phyloP scores from a whole-genome alignment of 495 filamentous ascomycete genomes.

The Xylaria grammica region DNA sequence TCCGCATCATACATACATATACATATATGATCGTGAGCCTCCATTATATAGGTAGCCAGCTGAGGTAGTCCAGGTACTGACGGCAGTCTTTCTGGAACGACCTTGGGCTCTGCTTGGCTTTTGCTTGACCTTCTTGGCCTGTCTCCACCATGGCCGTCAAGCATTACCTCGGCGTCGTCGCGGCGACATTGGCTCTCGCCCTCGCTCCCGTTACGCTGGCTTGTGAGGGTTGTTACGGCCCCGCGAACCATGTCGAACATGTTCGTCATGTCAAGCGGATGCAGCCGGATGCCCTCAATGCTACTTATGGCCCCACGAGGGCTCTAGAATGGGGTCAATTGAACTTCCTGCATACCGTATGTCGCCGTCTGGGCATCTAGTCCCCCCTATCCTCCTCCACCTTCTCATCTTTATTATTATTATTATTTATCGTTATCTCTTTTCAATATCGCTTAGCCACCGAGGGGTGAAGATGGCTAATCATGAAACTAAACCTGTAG shows the following conservation, averaged over 20 bases:
- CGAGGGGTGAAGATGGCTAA: too few species aligned
- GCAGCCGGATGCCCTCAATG: slow-evolving; percentile 54
- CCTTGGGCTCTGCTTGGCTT: not conserved
- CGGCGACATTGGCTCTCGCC: not conserved
- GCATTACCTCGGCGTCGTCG: not conserved
- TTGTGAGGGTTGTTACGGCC: slow-evolving; percentile 42
- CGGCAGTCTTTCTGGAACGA: not conserved
- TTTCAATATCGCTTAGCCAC: too few species aligned
- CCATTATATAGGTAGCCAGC: not conserved
- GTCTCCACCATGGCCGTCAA: not conserved
- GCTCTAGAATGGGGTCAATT: slow-evolving; percentile 73
- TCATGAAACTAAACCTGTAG: slow-evolving; percentile 11
- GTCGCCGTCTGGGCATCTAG: slow-evolving; percentile 8
- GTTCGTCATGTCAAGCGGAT: slow-evolving; percentile 49
- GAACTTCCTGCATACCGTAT: slow-evolving; percentile 79
- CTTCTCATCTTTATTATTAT: too few species aligned
- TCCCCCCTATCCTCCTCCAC: not conserved
- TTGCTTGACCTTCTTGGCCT: too few species aligned
- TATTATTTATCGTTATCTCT: too few species aligned
- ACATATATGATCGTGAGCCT: not conserved
- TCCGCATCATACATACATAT: not conserved
- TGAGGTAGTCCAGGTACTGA: too few species aligned
- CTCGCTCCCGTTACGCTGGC: slow-evolving; percentile 22
- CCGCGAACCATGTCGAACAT: slow-evolving; percentile 40
- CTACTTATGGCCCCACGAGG: slow-evolving; percentile 40